Base-by-base conservation (phyloP, 2,329 filamentous ascomycete species). In the Pseudohalonectria lignicola region DNA sequence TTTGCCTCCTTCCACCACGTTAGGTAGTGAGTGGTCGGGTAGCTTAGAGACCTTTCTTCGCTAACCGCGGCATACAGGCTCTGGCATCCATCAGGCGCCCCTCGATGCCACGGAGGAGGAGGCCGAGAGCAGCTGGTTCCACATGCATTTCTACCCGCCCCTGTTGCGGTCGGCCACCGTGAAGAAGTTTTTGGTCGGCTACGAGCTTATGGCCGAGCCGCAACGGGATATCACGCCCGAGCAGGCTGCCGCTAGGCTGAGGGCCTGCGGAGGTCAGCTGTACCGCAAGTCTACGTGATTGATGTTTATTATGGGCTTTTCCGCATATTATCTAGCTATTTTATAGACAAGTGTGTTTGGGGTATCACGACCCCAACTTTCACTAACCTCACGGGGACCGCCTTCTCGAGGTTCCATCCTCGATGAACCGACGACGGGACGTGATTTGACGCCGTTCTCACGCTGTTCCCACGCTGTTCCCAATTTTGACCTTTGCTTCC, bases 201-300 rank as follows among this genome's bases (percentile, higher is more conserved):
- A 94, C 56, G 92, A 98, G 63, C 72, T 98, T 62, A 77, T 98
- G 76, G 92, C 85, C 2, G 92, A 98, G 63, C 90, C 92, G n/a
- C 92, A 98, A 62, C 76, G 92, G 42, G 92, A 98, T 56, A 96
- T 98, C 51, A 98, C 92, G 0, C 90, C 92, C 0, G 92, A 98
- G 61, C 92, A 96, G 62, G 92, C 92, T 2, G 83, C 92, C 12
- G 78, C 76, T 19, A 77, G 78, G 36, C 64, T 98, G 42, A 75
- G 83, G 46, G 69, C 71, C 41, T 88, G 86, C 45, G 84, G 78
- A 4, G 87, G 87, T 13, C 76, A 86, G 54, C 63, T 98, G 45
- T 96, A 98, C 55, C 76, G 92, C 46, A 86, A 81, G 55, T 71
- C 64, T 47, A 49, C 78, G 31, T 45, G 45, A 38, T 46, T 36